Evolutionary conservation across 2,329 filamentous ascomycete genomes (phyloP).

Genomic region (Aciculosporium take): DNA sequence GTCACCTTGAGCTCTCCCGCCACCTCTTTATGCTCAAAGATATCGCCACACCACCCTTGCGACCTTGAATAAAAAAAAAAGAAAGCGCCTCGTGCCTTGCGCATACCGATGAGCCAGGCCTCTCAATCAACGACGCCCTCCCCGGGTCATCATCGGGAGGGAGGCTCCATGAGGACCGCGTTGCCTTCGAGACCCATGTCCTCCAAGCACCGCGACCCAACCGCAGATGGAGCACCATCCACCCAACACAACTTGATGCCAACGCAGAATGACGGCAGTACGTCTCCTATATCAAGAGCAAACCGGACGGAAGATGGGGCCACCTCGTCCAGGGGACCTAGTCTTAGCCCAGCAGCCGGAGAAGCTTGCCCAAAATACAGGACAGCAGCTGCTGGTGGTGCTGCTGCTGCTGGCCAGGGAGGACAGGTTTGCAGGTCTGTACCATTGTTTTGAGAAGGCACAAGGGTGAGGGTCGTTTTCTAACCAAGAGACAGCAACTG

Average conservation of each 20-base stretch:
- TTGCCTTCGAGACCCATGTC: slow-evolving; percentile 25
- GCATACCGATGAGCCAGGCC: slow-evolving; percentile 19
- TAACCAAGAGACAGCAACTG: slow-evolving; percentile 56
- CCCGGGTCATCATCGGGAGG: slow-evolving; percentile 18
- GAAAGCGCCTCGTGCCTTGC: background rate
- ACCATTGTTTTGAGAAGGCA: no score
- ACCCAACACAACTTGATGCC: slow-evolving; percentile 12
- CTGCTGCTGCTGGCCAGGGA: slow-evolving; percentile 22
- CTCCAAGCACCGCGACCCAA: slow-evolving; percentile 15
- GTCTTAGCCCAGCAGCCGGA: slow-evolving; percentile 13
- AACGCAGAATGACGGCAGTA: slow-evolving; percentile 12
- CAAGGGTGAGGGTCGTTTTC: background rate
- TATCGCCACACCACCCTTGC: background rate
- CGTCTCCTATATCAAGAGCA: slow-evolving; percentile 14
- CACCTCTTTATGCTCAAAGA: background rate
- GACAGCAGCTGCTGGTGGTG: slow-evolving; percentile 3
- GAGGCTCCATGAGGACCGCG: slow-evolving; percentile 20
- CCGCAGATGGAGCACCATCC: slow-evolving; percentile 12
- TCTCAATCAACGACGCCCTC: slow-evolving; percentile 12
- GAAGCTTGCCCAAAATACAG: slow-evolving; percentile 8
- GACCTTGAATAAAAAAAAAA: no score
- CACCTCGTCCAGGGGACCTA: slow-evolving; percentile 15
- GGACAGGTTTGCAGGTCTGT: slow-evolving; percentile 61
- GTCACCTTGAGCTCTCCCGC: no score
- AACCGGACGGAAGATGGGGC: slow-evolving; percentile 12